Conservation (phyloP, 306 rosid species). For the Fagus crenata region DNA sequence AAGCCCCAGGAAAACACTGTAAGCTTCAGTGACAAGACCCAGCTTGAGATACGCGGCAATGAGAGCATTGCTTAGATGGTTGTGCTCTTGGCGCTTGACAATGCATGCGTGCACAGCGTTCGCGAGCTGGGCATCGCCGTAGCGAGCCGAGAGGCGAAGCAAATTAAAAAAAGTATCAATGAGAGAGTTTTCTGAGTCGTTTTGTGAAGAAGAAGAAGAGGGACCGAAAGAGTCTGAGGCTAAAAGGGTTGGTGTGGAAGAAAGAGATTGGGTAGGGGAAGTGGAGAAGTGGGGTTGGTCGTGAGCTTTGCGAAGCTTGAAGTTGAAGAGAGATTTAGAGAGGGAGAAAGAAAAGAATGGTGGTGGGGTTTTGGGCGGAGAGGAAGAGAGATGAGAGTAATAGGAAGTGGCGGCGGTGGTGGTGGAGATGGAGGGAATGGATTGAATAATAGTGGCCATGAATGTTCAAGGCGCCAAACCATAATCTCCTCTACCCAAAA, state of each 20-base stretch:
- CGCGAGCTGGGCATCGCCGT: slow-evolving; percentile 43
- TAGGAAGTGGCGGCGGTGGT: neutral
- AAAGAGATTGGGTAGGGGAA: slow-evolving; percentile 24
- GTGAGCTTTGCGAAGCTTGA: slow-evolving; percentile 7
- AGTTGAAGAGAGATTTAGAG: slow-evolving; percentile 1
- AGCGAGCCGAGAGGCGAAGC: slow-evolving; percentile 57
- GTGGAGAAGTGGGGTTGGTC: slow-evolving; percentile 29
- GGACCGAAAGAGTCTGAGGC: slow-evolving; percentile 4
- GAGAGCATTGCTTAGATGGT: slow-evolving; percentile 48
- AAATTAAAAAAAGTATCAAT: slow-evolving; percentile 26
- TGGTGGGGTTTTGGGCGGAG: slow-evolving; percentile 17
- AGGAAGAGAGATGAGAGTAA: slow-evolving; percentile 10
- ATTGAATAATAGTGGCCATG: no score
- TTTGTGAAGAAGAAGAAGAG: slow-evolving; percentile 11
- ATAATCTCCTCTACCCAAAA: slow-evolving; percentile 2
- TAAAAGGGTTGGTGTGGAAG: slow-evolving; percentile 14
- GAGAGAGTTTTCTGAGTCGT: slow-evolving; percentile 3
- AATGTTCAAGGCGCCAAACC: slow-evolving; percentile 5
- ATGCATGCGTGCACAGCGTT: slow-evolving; percentile 56
- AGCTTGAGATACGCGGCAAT: slow-evolving; percentile 57
- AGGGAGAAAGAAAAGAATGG: slow-evolving; percentile 20
- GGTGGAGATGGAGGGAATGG: slow-evolving; percentile 25
- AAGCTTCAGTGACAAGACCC: slow-evolving; percentile 55
- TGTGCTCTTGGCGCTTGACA: slow-evolving; percentile 50
- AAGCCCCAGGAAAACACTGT: slow-evolving; percentile 46